Percentiles rank a stretch among this genome's conserved stretches.
phyloP scores from a whole-genome alignment of 2,329 filamentous ascomycete genomes.

The Albophoma yamanashiensis region DNA sequence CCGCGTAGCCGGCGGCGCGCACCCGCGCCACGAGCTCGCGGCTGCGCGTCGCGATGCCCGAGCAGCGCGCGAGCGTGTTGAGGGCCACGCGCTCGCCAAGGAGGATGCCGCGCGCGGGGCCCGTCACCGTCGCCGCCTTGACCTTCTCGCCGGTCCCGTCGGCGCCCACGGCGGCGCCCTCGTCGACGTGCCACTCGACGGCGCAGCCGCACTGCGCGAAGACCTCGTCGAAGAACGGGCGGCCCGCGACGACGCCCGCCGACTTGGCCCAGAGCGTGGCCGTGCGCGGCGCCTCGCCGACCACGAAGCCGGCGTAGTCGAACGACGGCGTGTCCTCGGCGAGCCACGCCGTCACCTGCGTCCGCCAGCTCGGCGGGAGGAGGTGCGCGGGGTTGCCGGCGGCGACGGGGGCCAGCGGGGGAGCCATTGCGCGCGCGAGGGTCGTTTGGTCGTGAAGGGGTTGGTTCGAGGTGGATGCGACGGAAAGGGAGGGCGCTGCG shows the following conservation, averaged over 20 bases:
- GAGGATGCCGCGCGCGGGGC: constrained; percentile 68
- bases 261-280: constrained; percentile 61
- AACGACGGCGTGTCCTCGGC: constrained; percentile 94
- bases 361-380: constrained; percentile 77
- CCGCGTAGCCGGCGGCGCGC: constrained; percentile 60
- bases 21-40: constrained; percentile 43
- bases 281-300: constrained; percentile 56
- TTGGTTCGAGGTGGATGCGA: not conserved
- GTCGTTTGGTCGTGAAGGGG: not conserved
- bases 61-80: constrained; percentile 84
- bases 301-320: constrained; percentile 95
- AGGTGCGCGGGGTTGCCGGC: constrained; percentile 49
- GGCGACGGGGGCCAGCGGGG: not conserved
- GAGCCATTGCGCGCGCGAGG: not conserved
- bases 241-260: constrained; percentile 74
- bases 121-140: constrained; percentile 69
- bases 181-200: constrained; percentile 77
- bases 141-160: constrained; percentile 38
- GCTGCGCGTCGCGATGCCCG: constrained; percentile 71
- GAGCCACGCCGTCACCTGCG: constrained; percentile 72
- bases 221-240: constrained; percentile 92
- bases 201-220: constrained; percentile 82
- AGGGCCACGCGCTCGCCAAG: constrained; percentile 90
- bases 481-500: not conserved
- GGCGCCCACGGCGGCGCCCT: constrained; percentile 61